phyloP scores from a whole-genome alignment of 345 rosid genomes.

The Acer yangbiense region DNA sequence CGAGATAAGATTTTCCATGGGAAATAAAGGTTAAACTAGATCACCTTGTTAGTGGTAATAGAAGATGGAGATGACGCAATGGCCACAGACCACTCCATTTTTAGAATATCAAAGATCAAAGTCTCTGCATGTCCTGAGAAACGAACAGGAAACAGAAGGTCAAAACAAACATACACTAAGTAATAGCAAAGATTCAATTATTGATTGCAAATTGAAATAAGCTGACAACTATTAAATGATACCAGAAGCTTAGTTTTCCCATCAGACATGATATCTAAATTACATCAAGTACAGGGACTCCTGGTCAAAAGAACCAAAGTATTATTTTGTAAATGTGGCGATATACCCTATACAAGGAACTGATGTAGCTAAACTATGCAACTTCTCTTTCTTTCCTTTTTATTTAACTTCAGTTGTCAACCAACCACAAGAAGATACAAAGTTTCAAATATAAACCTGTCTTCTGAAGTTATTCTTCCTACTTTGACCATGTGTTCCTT shows the following conservation, averaged over 20 bases:
- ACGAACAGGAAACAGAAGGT: slow-evolving; percentile 6
- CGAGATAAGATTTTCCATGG: neutral
- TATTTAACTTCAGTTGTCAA: neutral
- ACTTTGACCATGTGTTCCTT: neutral
- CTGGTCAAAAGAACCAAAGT: neutral
- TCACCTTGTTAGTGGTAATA: slow-evolving; percentile 72
- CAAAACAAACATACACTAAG: neutral
- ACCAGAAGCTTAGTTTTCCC: neutral
- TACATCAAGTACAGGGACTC: neutral
- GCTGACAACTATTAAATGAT: neutral
- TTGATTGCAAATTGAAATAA: neutral
- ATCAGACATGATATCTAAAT: neutral
- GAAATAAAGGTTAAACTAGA: neutral
- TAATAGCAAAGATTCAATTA: neutral
- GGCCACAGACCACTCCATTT: slow-evolving; percentile 83
- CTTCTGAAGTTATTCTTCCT: neutral
- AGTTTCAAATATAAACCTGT: neutral
- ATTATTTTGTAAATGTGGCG: neutral
- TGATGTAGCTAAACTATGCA: neutral
- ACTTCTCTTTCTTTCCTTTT: neutral
- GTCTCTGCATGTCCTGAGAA: slow-evolving; percentile 88
- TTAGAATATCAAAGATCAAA: slow-evolving; percentile 71
- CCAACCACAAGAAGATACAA: neutral
- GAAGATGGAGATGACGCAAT: slow-evolving; percentile 73
- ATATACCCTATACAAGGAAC: neutral